phyloP scores from a whole-genome alignment of 306 rosid species.

The Cicer judaicum region DNA sequence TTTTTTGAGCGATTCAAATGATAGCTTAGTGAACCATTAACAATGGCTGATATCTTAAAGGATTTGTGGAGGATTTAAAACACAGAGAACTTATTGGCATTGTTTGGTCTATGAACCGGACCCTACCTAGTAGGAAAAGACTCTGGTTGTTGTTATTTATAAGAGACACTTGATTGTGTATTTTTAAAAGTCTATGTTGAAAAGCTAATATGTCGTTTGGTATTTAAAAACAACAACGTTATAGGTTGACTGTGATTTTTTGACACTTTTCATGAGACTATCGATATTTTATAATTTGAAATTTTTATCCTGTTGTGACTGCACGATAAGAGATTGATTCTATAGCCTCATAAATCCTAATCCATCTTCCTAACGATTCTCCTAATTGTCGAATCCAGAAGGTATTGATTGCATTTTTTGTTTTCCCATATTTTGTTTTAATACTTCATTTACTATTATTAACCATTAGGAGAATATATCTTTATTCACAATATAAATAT shows the following conservation, averaged over 20 bases:
- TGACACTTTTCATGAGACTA: slow-evolving; percentile 16
- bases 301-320: slow-evolving; percentile 19
- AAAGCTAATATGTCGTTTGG: neutral
- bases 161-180: neutral
- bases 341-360: neutral
- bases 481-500: slow-evolving; percentile 13
- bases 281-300: slow-evolving; percentile 13
- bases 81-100: slow-evolving; percentile 10
- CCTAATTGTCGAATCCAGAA: slow-evolving; percentile 4
- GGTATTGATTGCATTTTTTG: slow-evolving; percentile 5
- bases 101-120: slow-evolving; percentile 9
- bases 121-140: slow-evolving; percentile 3
- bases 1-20: neutral
- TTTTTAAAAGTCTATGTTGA: slow-evolving; percentile 26
- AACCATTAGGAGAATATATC: neutral
- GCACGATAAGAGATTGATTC: neutral
- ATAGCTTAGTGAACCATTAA: neutral
- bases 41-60: neutral
- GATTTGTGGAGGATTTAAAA: neutral
- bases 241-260: neutral
- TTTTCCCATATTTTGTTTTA: slow-evolving; percentile 22
- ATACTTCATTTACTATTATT: neutral
- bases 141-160: slow-evolving; percentile 1
- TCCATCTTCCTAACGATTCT: slow-evolving; percentile 13
- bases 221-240: slow-evolving; percentile 9